Conservation (phyloP, 441 rosid genomes). For the Jatropha podagrica region DNA sequence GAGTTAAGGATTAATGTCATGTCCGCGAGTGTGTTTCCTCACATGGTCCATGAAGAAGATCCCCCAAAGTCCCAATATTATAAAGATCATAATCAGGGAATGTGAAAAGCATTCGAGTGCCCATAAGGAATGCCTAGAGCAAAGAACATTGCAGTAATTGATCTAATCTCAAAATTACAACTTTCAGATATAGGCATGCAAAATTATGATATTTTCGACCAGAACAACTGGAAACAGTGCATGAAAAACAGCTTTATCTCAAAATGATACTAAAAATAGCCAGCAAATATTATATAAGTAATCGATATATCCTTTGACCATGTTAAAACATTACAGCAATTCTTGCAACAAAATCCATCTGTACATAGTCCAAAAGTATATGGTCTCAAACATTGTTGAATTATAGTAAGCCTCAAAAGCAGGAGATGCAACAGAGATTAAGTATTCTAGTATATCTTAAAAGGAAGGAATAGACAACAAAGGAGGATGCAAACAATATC, state of each 20-base stretch:
- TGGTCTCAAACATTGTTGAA: slow-evolving; percentile 23
- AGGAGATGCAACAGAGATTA: slow-evolving; percentile 24
- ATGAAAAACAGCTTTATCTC: slow-evolving; percentile 24
- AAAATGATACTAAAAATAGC: slow-evolving; percentile 29
- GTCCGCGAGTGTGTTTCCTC: no score
- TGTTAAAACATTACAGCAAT: slow-evolving; percentile 20
- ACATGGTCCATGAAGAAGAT: no score
- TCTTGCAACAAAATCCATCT: slow-evolving; percentile 32
- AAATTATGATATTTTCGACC: slow-evolving; percentile 8
- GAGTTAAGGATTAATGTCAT: no score
- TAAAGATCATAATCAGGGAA: neutral
- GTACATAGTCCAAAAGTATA: slow-evolving; percentile 30
- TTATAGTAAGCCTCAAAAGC: slow-evolving; percentile 30
- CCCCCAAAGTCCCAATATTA: no score
- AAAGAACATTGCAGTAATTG: neutral
- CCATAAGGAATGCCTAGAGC: neutral
- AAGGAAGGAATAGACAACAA: slow-evolving; percentile 14
- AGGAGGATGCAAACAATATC: slow-evolving; percentile 16
- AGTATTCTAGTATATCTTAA: neutral
- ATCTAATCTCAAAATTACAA: slow-evolving; percentile 15
- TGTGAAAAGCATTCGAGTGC: neutral
- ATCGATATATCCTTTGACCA: slow-evolving; percentile 10
- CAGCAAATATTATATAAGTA: slow-evolving; percentile 20
- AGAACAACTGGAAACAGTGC: slow-evolving; percentile 21
- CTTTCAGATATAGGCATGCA: slow-evolving; percentile 11